A percentile compares a stretch with the other conserved stretches of the same genome.
These are phyloP conservation scores for Citrus medica DNA, from an alignment of 345 rosid species.

Conservation along the genomic window DNA sequence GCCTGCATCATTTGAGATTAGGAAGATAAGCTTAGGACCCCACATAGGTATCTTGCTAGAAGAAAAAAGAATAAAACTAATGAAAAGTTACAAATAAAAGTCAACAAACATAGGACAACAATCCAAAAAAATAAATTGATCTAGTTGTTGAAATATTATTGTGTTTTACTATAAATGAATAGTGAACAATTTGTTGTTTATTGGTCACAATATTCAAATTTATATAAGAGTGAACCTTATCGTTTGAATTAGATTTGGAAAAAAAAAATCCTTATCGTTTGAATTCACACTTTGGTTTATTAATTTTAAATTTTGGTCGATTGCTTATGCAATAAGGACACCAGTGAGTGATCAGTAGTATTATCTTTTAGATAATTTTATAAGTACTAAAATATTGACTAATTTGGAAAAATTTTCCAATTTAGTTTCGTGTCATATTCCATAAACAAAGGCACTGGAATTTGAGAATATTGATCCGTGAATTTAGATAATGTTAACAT, in stretches of 20 bases:
- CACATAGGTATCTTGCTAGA: background rate
- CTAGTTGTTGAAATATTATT: constrained; percentile 8
- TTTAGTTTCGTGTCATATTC: too few relatives aligned
- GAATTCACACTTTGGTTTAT: background rate
- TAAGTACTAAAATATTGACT: background rate
- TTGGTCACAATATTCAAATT: background rate
- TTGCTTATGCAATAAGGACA: constrained; percentile 17
- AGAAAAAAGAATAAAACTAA: background rate
- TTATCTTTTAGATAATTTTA: background rate
- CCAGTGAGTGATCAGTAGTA: background rate
- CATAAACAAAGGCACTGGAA: too few relatives aligned
- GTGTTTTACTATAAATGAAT: background rate
- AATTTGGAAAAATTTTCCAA: too few relatives aligned
- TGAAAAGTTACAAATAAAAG: constrained; percentile 7
- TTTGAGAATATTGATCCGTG: too few relatives aligned
- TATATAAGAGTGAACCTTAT: background rate
- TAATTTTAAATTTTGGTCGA: background rate
- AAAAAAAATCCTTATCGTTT: background rate
- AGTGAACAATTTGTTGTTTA: background rate
- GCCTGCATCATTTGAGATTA: background rate
- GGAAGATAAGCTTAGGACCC: background rate
- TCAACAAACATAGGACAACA: constrained; percentile 14
- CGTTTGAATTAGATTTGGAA: background rate
- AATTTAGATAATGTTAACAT: too few relatives aligned
- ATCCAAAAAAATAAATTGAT: constrained; percentile 2